Evolutionary conservation across 2,329 filamentous ascomycete species (phyloP).

Genomic region (Calcarisporium arbuscula): DNA sequence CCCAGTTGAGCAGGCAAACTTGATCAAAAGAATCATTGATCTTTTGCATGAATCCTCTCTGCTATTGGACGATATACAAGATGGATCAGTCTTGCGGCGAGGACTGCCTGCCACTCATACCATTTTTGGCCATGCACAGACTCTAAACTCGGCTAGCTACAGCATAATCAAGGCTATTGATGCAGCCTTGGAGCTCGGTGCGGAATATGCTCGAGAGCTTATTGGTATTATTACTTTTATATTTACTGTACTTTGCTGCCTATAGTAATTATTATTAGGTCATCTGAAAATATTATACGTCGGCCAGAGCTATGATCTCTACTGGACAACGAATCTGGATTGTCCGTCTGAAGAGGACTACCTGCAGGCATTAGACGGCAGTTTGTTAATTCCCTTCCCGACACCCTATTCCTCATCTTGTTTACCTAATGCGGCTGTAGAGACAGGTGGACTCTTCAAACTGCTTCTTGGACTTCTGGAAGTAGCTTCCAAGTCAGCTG

Average conservation of each 20-base stretch:
- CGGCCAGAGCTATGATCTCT: conserved; percentile 22
- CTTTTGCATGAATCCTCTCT: background rate
- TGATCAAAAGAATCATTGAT: background rate
- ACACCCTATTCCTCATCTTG: no score
- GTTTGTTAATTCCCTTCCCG: no score
- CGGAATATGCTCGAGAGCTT: no score
- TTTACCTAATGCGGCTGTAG: no score
- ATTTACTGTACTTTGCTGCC: no score
- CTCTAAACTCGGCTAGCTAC: conserved; percentile 30
- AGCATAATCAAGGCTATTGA: conserved; percentile 18
- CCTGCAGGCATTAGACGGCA: conserved; percentile 19
- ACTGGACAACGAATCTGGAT: conserved; percentile 15
- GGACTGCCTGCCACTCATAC: conserved; percentile 27
- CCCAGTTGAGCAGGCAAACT: background rate
- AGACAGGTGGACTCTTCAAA: no score
- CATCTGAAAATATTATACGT: conserved; percentile 14
- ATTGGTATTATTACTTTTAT: no score
- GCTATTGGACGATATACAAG: conserved; percentile 32
- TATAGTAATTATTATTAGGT: conserved; percentile 17
- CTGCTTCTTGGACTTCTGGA: no score
- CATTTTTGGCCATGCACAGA: conserved; percentile 28
- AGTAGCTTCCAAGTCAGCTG: no score
- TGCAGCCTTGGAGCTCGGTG: conserved; percentile 8
- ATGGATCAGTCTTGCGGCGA: conserved; percentile 25
- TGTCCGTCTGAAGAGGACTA: conserved; percentile 20